phyloP scores from a whole-genome alignment of 106 monocot species.

The Allium fistulosum region DNA sequence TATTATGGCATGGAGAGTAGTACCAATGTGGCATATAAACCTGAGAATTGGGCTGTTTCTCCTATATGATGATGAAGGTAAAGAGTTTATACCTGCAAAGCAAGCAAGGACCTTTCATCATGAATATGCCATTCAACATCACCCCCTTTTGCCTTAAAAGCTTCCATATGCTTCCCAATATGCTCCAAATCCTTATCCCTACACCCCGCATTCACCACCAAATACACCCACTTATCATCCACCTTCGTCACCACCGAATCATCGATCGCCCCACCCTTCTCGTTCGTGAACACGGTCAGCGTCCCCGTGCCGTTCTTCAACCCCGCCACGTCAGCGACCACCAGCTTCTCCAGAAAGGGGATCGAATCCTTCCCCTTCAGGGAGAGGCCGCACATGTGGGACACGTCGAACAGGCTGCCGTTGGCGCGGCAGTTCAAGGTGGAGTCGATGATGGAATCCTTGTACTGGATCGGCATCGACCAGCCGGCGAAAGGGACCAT shows the following conservation, averaged over 20 bases:
- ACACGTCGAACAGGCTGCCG: constrained; percentile 88
- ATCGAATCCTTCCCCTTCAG: constrained; percentile 56
- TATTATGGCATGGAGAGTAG: too few species aligned
- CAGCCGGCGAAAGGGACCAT: constrained; percentile 98
- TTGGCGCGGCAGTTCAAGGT: constrained; percentile 74
- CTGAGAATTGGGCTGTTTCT: too few species aligned
- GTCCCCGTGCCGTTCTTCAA: constrained; percentile 69
- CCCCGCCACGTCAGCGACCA: constrained; percentile 75
- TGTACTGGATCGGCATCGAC: constrained; percentile 98
- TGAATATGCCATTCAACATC: constrained; percentile 85
- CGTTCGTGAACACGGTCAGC: constrained; percentile 94
- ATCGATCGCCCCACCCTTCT: constrained; percentile 84
- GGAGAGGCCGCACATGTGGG: constrained; percentile 99
- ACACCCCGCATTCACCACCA: constrained; percentile 94
- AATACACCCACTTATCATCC: constrained; percentile 57
- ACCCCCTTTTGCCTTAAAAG: constrained; percentile 66
- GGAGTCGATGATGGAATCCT: constrained; percentile 96
- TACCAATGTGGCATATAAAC: too few species aligned
- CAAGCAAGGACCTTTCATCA: constrained; percentile 87
- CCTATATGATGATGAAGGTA: too few species aligned
- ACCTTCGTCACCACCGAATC: constrained; percentile 94
- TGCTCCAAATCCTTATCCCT: constrained; percentile 91
- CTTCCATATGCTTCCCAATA: constrained; percentile 88
- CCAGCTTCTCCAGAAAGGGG: constrained; percentile 72
- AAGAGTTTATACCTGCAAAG: constrained; percentile 56